Base-by-base conservation (phyloP, 768 basidiomycete genomes). In the Lactarius evosmus region DNA sequence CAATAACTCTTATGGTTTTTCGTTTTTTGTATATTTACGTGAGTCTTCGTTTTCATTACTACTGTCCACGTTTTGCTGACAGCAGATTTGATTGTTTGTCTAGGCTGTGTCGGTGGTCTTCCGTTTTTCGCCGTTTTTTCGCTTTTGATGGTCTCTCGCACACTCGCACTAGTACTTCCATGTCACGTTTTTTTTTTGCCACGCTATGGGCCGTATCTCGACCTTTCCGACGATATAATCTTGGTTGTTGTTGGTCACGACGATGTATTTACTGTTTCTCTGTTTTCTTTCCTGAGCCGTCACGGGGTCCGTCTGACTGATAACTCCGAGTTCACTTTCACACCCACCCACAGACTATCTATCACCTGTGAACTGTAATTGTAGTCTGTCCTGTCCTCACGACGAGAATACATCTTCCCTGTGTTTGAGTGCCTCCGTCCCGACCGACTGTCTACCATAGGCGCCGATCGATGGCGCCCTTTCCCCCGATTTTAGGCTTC, bases 21-120 rank as follows among this genome's bases (percentile, higher is more conserved):
- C n/a, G 22, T 56, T 40, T 14, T 51, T 56, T 52, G 49, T 22
- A 34, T 60, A 51, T 50, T 61, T 59, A 65, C 34, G 64, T 65
- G 55, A 55, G 64, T 61, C 14, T 49, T 61, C 3, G 19, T 44
- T 25, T 22, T n/a, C 16, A 14, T 27, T 12, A 19, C 44, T 17
- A 33, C 9, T 12, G 11, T 36, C 30, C 16, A 16, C 17, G 33
- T 11, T 49, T 27, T 33, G 38, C 41, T 66, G 34, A 63, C 19
- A 17, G 12, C 25, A 32, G 8, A 19, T 40, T 25, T 34, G 22
- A 46, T 46, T n/a, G n/a, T n/a, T 46, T 7, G 19, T 54, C n/a
- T 38, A 53, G 56, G 7, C 25, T 55, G 51, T 55, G 57, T 66
- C 29, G 65, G 41, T 56, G n/a, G 14, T 44, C 8, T 12, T 33